Conservation (phyloP, 176 grass and related monocot species). For the Ensete glaucum region DNA sequence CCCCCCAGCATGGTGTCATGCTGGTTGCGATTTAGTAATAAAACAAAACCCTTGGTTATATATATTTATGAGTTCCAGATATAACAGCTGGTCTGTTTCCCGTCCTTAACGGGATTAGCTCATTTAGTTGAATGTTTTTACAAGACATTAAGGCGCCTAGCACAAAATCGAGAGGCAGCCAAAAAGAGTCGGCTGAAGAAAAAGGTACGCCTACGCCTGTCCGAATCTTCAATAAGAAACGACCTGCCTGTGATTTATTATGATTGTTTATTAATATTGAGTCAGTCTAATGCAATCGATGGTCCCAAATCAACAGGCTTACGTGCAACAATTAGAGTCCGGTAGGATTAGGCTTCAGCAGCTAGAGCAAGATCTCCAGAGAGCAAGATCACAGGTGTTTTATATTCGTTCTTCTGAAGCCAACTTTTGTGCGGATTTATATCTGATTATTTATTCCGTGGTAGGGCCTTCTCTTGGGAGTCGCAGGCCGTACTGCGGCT, state of each 20-base stretch:
- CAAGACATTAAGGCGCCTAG: constrained; percentile 78
- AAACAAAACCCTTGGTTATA: too few relatives aligned
- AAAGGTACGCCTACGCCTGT: constrained; percentile 47
- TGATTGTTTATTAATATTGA: too few relatives aligned
- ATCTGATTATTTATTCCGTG: background rate
- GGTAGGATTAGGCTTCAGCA: constrained; percentile 92
- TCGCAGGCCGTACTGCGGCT: constrained; percentile 47
- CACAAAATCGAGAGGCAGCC: constrained; percentile 96
- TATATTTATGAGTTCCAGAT: too few relatives aligned
- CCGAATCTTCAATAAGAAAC: background rate
- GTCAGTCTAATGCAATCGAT: background rate
- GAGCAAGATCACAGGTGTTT: constrained; percentile 78
- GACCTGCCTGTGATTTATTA: background rate
- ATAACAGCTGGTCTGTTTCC: background rate
- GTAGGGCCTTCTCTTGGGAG: background rate
- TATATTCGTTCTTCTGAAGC: background rate
- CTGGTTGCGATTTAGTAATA: too few relatives aligned
- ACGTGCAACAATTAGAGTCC: constrained; percentile 93
- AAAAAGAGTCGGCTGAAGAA: constrained; percentile 95
- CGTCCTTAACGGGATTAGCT: too few relatives aligned
- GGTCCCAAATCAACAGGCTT: constrained; percentile 34
- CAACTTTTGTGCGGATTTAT: background rate
- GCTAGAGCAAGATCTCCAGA: constrained; percentile 85
- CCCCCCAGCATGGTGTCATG: too few relatives aligned
- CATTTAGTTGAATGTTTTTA: background rate